phyloP scores from a whole-genome alignment of 129 eudicot genomes.

The sunflower (Helianthus annuus) region DNA sequence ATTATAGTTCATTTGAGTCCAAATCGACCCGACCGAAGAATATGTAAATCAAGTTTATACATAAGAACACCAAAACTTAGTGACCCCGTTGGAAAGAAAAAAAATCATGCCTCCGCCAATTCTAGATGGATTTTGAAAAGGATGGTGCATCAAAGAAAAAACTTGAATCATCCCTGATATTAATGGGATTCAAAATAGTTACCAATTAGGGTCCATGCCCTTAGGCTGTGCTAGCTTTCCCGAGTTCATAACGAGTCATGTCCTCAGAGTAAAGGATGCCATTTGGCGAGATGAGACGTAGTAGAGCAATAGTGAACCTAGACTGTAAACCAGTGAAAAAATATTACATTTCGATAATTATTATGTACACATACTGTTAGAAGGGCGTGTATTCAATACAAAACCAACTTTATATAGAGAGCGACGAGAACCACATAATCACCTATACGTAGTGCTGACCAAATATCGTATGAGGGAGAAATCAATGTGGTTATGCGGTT shows the following conservation, averaged over 20 bases:
- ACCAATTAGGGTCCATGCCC: conserved; percentile 28
- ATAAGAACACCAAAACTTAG: too few relatives aligned
- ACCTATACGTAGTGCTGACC: neutral
- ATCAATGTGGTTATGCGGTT: neutral
- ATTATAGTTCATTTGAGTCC: too few relatives aligned
- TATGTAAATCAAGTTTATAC: too few relatives aligned
- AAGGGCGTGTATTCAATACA: neutral
- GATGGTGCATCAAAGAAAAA: neutral
- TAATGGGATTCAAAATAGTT: conserved; percentile 3
- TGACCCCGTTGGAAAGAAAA: too few relatives aligned
- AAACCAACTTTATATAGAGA: neutral
- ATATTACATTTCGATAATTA: neutral
- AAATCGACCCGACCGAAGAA: too few relatives aligned
- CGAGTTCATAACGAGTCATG: conserved; percentile 44
- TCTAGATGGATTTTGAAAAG: neutral
- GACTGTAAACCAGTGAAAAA: conserved; percentile 45
- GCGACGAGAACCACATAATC: neutral
- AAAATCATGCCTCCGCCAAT: too few relatives aligned
- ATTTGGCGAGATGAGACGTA: conserved; percentile 61
- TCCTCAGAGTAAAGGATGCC: conserved; percentile 77
- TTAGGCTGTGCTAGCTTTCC: conserved; percentile 48
- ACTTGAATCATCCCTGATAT: conserved; percentile 3
- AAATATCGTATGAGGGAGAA: neutral
- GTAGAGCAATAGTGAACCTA: conserved; percentile 64
- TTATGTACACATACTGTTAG: neutral